These are phyloP conservation scores for Oryza brachyantha DNA, from an alignment of 176 grass and related monocot species.

Conservation along the genomic window DNA sequence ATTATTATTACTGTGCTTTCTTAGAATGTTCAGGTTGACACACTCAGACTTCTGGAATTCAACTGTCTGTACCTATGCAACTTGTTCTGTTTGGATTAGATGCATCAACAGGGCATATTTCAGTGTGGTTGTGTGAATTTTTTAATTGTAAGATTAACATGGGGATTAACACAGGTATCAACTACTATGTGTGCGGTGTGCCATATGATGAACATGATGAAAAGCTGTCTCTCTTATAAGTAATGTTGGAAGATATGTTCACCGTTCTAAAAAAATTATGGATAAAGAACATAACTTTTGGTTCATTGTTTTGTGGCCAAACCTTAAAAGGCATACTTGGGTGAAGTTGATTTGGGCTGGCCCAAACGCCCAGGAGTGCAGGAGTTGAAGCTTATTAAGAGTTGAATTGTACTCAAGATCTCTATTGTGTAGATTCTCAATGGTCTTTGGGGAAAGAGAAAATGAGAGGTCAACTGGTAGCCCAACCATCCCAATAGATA, in stretches of 20 bases:
- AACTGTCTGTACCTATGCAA: not conserved
- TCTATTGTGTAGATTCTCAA: not conserved
- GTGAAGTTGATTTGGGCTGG: conserved; percentile 11
- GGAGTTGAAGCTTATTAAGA: too few species aligned
- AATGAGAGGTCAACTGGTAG: not conserved
- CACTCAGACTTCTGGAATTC: not conserved
- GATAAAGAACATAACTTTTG: conserved; percentile 1
- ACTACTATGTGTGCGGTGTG: not conserved
- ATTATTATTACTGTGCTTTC: not conserved
- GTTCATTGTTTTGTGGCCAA: not conserved
- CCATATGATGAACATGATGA: not conserved
- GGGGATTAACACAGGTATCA: not conserved
- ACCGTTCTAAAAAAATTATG: not conserved
- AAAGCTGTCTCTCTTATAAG: not conserved
- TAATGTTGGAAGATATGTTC: not conserved
- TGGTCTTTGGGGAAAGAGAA: not conserved
- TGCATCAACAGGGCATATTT: not conserved
- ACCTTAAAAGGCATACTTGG: not conserved
- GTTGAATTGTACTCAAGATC: not conserved
- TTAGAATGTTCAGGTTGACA: not conserved
- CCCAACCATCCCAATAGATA: not conserved
- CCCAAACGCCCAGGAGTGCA: not conserved
- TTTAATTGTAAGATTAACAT: not conserved
- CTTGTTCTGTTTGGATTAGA: not conserved
- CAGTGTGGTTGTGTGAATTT: not conserved